phyloP scores from a whole-genome alignment of 495 filamentous ascomycete genomes.

The Platismatia glauca region DNA sequence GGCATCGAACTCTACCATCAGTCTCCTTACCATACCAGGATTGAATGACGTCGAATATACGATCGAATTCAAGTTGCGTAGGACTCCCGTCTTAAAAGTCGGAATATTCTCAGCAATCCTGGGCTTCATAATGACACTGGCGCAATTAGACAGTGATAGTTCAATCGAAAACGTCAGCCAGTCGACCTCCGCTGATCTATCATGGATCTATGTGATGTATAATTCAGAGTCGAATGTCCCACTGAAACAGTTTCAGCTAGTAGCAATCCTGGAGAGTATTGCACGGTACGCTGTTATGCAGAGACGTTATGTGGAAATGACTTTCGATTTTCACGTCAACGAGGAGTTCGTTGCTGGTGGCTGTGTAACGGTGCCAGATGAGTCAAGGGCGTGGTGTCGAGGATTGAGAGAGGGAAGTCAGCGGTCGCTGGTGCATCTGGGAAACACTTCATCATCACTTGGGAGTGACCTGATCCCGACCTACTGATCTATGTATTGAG shows the following conservation, averaged over 20 bases:
- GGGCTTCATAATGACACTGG: neutral
- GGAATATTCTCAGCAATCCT: neutral
- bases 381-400: neutral
- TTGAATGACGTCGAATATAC: neutral
- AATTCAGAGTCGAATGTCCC: neutral
- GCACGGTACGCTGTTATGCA: neutral
- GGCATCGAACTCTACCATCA: neutral
- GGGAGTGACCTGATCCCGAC: neutral
- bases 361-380: neutral
- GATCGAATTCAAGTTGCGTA: neutral
- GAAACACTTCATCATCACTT: neutral
- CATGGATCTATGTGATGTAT: neutral
- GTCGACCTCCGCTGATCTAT: neutral
- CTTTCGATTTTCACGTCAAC: neutral
- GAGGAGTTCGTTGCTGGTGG: neutral
- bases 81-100: neutral
- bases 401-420: neutral
- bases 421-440: no score
- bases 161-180: neutral
- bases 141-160: neutral
- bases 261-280: neutral
- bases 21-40: neutral
- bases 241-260: neutral
- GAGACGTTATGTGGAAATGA: neutral
- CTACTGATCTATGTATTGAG: neutral